Percentiles rank a stretch among this genome's conserved stretches.
Conservation (phyloP, 371 early-diverging fungal genomes). For the Apophysomyces variabilis region DNA sequence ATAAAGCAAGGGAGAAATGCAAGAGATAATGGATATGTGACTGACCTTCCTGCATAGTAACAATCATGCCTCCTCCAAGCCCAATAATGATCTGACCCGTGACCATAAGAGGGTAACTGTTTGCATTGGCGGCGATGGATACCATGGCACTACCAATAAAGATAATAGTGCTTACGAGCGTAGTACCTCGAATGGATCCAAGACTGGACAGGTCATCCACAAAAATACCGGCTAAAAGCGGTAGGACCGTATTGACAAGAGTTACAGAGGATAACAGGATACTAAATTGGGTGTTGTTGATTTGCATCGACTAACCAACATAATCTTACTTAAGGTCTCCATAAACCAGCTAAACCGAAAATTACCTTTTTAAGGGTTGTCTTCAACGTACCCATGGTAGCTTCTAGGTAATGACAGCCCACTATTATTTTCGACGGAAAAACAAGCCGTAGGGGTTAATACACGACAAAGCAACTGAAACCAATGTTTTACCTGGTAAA, state of each 20-base stretch:
- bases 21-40: neutral
- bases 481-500: slow-evolving; percentile 15
- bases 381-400: slow-evolving; percentile 49
- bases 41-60: slow-evolving; percentile 46
- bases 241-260: slow-evolving; percentile 71
- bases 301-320: slow-evolving; percentile 49
- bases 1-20: neutral
- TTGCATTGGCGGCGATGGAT: slow-evolving; percentile 29
- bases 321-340: neutral
- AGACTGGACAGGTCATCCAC: slow-evolving; percentile 40
- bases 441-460: neutral
- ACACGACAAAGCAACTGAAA: neutral
- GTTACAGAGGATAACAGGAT: slow-evolving; percentile 73
- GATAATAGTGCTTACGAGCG: slow-evolving; percentile 37
- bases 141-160: slow-evolving; percentile 42
- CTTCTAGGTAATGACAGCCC: slow-evolving; percentile 49
- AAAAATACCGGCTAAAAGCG: slow-evolving; percentile 68
- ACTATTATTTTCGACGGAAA: slow-evolving; percentile 18
- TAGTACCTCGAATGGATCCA: slow-evolving; percentile 46
- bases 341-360: neutral
- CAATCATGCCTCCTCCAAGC: slow-evolving; percentile 50
- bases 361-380: slow-evolving; percentile 44
- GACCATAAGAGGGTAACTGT: slow-evolving; percentile 49
- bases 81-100: slow-evolving; percentile 50
- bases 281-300: slow-evolving; percentile 75